Conservation (phyloP, 768 basidiomycete genomes). For the Cubamyces sp. region DNA sequence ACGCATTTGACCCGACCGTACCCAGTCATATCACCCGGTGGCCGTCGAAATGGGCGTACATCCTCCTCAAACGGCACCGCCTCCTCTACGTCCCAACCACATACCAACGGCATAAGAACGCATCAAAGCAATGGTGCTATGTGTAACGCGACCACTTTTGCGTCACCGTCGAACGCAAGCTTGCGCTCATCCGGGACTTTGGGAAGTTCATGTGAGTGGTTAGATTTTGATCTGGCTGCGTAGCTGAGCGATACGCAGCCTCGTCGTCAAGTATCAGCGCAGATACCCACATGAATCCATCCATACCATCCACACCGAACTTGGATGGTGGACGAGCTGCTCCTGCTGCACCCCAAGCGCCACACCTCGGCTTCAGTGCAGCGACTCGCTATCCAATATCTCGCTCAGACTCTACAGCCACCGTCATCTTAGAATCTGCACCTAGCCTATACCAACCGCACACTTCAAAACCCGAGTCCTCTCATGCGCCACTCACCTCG, state of each 20-base stretch:
- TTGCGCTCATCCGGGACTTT: neutral
- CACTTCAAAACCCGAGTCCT: neutral
- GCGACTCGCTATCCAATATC: constrained; percentile 21
- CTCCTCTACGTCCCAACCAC: neutral
- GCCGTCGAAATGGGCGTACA: constrained; percentile 20
- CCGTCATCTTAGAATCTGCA: constrained; percentile 15
- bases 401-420: constrained; percentile 22
- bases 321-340: neutral
- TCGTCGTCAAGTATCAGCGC: constrained; percentile 5
- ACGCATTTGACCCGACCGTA: constrained; percentile 45
- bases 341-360: constrained; percentile 15
- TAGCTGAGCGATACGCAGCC: neutral
- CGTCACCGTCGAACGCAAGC: neutral
- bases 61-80: neutral
- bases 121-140: neutral
- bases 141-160: neutral
- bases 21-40: constrained; percentile 25
- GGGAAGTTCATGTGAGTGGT: constrained; percentile 1
- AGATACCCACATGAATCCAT: neutral
- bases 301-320: constrained; percentile 15
- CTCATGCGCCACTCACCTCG: neutral
- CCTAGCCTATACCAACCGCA: neutral
- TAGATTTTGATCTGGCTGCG: neutral
- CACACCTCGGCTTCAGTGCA: constrained; percentile 9
- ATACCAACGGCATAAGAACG: neutral